phyloP scores from a whole-genome alignment of 225 moss, liverwort and hornwort genomes.

The Straminergon stramineum region DNA sequence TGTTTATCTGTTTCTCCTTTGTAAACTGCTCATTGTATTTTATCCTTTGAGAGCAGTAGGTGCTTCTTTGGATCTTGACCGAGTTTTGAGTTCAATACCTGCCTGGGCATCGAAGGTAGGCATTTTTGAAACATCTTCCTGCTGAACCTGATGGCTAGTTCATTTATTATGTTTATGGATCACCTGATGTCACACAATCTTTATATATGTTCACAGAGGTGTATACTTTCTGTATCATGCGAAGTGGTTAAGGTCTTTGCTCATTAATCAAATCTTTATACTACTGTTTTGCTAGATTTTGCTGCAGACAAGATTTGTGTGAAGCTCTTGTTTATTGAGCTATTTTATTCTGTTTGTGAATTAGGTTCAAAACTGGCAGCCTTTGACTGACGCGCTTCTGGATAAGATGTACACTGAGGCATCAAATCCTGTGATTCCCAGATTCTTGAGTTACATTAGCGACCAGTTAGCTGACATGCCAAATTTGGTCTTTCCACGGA shows the following conservation, averaged over 20 bases:
- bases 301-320: not conserved
- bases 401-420: constrained; percentile 86
- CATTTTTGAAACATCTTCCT: not conserved
- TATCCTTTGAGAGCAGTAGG: constrained; percentile 19
- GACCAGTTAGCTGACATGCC: constrained; percentile 42
- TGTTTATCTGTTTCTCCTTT: not conserved
- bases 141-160: not conserved
- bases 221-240: not conserved
- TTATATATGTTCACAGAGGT: not conserved
- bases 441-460: constrained; percentile 87
- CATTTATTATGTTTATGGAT: not conserved
- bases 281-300: not conserved
- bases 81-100: constrained; percentile 65
- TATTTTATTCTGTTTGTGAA: not conserved
- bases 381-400: constrained; percentile 38
- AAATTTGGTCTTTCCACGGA: constrained; percentile 44
- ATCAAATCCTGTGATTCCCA: constrained; percentile 81
- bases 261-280: not conserved
- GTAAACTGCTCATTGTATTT: not conserved
- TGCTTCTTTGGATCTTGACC: constrained; percentile 63
- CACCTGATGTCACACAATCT: not conserved
- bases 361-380: constrained; percentile 72
- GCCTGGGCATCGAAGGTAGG: constrained; percentile 76
- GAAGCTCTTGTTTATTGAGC: not conserved
- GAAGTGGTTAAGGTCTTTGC: not conserved